Evolutionary conservation across 2,329 filamentous ascomycete species (phyloP).

Genomic region (Pochonia chlamydosporia): DNA sequence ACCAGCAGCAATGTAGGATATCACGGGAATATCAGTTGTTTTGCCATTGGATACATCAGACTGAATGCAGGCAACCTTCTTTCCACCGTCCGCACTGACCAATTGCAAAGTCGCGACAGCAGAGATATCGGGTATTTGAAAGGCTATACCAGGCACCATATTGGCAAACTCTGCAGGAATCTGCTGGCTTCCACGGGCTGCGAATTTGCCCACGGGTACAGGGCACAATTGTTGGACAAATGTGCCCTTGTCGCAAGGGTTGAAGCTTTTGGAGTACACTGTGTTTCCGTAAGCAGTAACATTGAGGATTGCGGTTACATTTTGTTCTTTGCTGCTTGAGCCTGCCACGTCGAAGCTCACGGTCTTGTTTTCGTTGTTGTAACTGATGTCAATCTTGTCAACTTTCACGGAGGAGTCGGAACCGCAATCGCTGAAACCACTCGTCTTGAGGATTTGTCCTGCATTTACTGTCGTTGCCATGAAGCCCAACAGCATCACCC

Average conservation of each 20-base stretch:
- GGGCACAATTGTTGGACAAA: slow-evolving; percentile 75
- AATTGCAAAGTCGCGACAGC: slow-evolving; percentile 78
- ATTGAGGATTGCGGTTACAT: slow-evolving; percentile 70
- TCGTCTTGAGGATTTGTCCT: slow-evolving; percentile 69
- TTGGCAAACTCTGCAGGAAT: slow-evolving; percentile 67
- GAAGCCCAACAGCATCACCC: slow-evolving; percentile 27
- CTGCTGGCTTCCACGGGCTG: slow-evolving; percentile 63
- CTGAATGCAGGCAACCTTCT: slow-evolving; percentile 73
- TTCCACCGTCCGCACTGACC: slow-evolving; percentile 50
- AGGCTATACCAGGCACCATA: slow-evolving; percentile 82
- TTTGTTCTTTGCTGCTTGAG: slow-evolving; percentile 65
- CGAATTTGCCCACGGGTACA: slow-evolving; percentile 69
- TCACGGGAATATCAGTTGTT: slow-evolving; percentile 65
- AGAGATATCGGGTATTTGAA: slow-evolving; percentile 83
- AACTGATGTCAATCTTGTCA: slow-evolving; percentile 68
- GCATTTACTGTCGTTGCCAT: slow-evolving; percentile 49
- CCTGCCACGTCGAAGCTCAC: slow-evolving; percentile 81
- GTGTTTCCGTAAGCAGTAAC: slow-evolving; percentile 80
- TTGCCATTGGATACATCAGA: slow-evolving; percentile 84
- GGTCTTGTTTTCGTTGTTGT: slow-evolving; percentile 67
- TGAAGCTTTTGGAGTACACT: slow-evolving; percentile 74
- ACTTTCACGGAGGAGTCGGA: slow-evolving; percentile 55
- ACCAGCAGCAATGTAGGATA: slow-evolving; percentile 78
- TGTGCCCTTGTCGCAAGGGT: slow-evolving; percentile 68
- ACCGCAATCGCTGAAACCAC: slow-evolving; percentile 70